Evolutionary conservation across 352 stramenopile genomes (phyloP).

Genomic region (Phytophthora quininea): DNA sequence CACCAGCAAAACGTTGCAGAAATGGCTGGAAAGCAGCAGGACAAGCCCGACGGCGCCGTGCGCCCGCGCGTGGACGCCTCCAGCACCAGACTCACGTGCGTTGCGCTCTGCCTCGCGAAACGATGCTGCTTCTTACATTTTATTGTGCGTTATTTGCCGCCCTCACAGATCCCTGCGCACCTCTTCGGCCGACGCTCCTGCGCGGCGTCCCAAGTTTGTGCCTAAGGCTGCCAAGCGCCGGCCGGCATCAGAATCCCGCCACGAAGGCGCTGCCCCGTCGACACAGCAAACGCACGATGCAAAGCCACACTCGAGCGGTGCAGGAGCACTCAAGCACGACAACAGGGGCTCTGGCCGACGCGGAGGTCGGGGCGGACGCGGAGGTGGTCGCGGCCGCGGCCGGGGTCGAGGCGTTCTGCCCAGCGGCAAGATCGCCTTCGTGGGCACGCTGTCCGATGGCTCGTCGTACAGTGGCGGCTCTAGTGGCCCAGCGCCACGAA

Average conservation of each 20-base stretch:
- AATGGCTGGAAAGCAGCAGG: conserved; percentile 53
- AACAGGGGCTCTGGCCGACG: conserved; percentile 49
- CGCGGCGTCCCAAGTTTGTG: conserved; percentile 79
- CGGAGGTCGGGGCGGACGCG: conserved; percentile 36
- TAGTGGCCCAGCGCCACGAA: conserved; percentile 42
- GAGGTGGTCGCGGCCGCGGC: conserved; percentile 55
- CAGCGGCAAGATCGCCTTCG: conserved; percentile 75
- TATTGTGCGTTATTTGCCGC: conserved; percentile 4
- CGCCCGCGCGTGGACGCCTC: conserved; percentile 74
- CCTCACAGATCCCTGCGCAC: conserved; percentile 61
- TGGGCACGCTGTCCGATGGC: conserved; percentile 79
- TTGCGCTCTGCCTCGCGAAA: neutral
- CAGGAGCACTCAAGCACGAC: conserved; percentile 28
- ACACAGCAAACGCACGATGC: conserved; percentile 18
- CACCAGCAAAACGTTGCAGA: conserved; percentile 11
- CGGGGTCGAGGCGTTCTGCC: conserved; percentile 63
- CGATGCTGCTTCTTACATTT: neutral
- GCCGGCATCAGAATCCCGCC: conserved; percentile 31
- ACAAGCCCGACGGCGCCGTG: conserved; percentile 46
- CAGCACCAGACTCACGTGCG: conserved; percentile 70
- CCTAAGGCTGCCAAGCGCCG: conserved; percentile 75
- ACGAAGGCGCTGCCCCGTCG: conserved; percentile 6
- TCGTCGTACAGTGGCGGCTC: conserved; percentile 72
- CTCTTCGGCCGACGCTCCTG: conserved; percentile 32
- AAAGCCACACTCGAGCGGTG: conserved; percentile 27